These are phyloP conservation scores for Dittrichia graveolens DNA, from an alignment of 129 eudicot species.

Conservation along the genomic window DNA sequence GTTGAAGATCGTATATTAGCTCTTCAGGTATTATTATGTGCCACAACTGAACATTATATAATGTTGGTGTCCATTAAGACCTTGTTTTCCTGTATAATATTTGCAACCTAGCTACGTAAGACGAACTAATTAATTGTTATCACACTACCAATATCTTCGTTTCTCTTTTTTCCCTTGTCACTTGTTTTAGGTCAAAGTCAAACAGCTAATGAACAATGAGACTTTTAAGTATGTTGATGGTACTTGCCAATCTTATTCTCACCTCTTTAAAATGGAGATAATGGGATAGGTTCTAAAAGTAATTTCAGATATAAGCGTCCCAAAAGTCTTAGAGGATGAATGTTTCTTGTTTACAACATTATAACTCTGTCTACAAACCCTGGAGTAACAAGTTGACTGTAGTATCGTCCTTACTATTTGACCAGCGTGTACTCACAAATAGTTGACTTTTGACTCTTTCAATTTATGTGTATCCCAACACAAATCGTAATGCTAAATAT, in stretches of 20 bases:
- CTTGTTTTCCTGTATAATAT: not conserved
- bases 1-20: slow-evolving; percentile 98
- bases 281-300: not conserved
- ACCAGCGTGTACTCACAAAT: slow-evolving; percentile 4
- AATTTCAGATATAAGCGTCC: not conserved
- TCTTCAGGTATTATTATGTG: slow-evolving; percentile 60
- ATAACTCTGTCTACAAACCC: not conserved
- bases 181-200: not conserved
- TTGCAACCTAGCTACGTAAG: not conserved
- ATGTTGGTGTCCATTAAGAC: not conserved
- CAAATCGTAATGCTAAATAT: not conserved
- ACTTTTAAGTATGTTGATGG: not conserved
- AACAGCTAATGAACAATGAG: not conserved
- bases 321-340: slow-evolving; percentile 4
- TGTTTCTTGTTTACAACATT: not conserved
- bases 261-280: slow-evolving; percentile 13
- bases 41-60: not conserved
- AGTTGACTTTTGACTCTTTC: not conserved
- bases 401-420: not conserved
- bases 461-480: not conserved
- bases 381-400: not conserved
- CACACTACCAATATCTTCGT: not conserved
- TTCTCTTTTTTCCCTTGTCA: not conserved
- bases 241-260: not conserved
- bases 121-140: not conserved